Evolutionary conservation across 768 basidiomycete species (phyloP).

Genomic region (Boletus edulis): DNA sequence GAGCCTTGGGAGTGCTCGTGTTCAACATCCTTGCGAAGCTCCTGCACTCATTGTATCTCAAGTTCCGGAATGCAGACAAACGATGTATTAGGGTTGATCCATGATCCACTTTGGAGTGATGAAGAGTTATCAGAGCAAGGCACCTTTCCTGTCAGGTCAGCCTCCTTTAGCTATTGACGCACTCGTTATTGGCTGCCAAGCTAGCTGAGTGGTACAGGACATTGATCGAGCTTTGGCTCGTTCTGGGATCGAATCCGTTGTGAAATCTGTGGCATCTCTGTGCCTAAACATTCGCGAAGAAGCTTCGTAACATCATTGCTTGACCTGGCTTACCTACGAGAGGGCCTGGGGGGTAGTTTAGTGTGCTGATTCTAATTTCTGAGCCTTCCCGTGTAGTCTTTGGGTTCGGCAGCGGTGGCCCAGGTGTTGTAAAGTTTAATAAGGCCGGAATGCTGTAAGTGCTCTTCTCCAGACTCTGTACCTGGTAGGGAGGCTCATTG

Average conservation of each 20-base stretch:
- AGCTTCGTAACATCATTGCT: too few species aligned
- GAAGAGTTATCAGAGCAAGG: not conserved
- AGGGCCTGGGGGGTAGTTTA: too few species aligned
- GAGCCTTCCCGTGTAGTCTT: too few species aligned
- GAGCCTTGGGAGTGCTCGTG: not conserved
- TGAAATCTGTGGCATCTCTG: too few species aligned
- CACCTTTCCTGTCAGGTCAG: not conserved
- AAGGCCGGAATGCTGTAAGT: not conserved
- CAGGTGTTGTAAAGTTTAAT: not conserved
- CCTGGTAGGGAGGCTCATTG: not conserved
- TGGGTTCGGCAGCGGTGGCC: too few species aligned
- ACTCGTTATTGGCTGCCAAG: too few species aligned
- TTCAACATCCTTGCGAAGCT: not conserved
- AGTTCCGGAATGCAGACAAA: not conserved
- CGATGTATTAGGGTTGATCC: constrained; percentile 2
- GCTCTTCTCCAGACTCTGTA: not conserved
- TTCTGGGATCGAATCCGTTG: too few species aligned
- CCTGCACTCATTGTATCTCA: not conserved
- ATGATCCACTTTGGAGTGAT: not conserved
- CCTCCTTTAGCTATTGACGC: not conserved
- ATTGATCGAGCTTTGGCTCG: too few species aligned
- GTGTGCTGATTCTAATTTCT: too few species aligned
- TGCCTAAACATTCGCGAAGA: too few species aligned
- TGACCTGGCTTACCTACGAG: too few species aligned
- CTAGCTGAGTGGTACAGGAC: too few species aligned